Percentiles rank a stretch among this genome's conserved stretches.
Conservation (phyloP, 345 rosid species). For the Clarkia xantiana region DNA sequence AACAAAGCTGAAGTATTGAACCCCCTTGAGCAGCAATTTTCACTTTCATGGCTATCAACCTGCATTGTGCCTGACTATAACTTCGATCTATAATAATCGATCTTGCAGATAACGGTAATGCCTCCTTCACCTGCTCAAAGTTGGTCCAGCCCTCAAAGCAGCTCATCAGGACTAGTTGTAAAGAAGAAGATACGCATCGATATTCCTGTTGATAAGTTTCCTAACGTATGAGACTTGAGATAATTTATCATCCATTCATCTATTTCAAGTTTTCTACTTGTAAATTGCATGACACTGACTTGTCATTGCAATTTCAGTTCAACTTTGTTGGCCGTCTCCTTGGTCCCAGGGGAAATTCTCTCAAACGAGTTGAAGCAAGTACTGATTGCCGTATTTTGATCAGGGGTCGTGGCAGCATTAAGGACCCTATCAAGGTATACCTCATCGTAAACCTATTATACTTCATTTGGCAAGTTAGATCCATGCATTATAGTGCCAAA, state of each 20-base stretch:
- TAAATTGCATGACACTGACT: not conserved
- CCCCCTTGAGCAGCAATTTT: no score
- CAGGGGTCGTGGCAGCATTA: constrained; percentile 91
- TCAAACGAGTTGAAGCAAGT: constrained; percentile 91
- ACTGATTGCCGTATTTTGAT: constrained; percentile 89
- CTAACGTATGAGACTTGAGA: constrained; percentile 39
- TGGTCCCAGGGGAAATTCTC: constrained; percentile 96
- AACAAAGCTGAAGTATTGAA: no score
- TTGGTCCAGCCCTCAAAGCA: constrained; percentile 64
- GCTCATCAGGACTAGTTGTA: constrained; percentile 77
- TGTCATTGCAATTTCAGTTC: constrained; percentile 39
- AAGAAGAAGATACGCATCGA: constrained; percentile 83
- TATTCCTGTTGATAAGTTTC: constrained; percentile 76
- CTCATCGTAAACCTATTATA: no score
- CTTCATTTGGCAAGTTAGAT: not conserved
- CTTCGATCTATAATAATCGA: constrained; percentile 3
- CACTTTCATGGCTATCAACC: no score
- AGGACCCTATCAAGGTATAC: constrained; percentile 71
- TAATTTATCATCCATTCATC: not conserved
- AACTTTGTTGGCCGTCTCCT: constrained; percentile 98
- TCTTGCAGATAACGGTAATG: constrained; percentile 49
- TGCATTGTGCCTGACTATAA: not conserved
- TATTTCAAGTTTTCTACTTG: not conserved
- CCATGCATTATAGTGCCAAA: not conserved
- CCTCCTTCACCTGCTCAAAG: constrained; percentile 52